Evolutionary conservation across 2,329 filamentous ascomycete genomes (phyloP), one percentile per base, ranked within the genome.

Genomic region (Cryphonectria nitschkei): DNA sequence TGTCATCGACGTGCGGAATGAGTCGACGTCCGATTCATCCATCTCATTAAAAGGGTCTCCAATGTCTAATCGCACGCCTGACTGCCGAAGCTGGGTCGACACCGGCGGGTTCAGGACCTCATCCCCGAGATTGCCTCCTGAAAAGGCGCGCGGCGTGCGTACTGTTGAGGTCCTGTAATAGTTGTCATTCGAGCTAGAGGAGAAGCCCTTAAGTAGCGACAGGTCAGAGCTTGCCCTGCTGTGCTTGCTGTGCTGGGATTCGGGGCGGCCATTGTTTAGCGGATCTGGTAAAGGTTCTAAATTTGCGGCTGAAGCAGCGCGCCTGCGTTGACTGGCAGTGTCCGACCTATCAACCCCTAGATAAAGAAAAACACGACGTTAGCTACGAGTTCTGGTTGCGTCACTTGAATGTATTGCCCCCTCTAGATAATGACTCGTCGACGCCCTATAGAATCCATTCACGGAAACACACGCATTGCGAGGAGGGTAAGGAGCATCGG

Each of bases 201-300:
- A 46, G 74, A 86, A 85, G 70, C 85, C 87, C 73, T 86, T 87
- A 70, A 88, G 81, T 62, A 88, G 80, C 65, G 90, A 91, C 75
- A 90, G 86, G 79, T 93, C 91, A 68, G 91, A 93, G 80, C 90
- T 93, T 69, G 91, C 89, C 75, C 91, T 88, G 77, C 87, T 90
- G 80, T 92, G 89, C 77, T 87, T 92, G 81, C 85, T 90, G 76
- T 89, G 85, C 73, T 89, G 84, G 75, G 87, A 89, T 60, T 87
- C 79, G 64, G 89, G 87, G 74, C 88, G 84, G 68, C 83, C 80
- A 68, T 82, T 83, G 68, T 81, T 78, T 69, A 81, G 77, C 16
- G 69, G 37, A 22, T 89, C 87, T 61, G 84, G 77, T 69, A 83
- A 85, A 50, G 85, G 81, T 76, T 92, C 88, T 37, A 91, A 82